Percentiles rank a stretch among this genome's conserved stretches.
phyloP scores from a whole-genome alignment of 345 rosid genomes.

The Microthlaspi erraticum region DNA sequence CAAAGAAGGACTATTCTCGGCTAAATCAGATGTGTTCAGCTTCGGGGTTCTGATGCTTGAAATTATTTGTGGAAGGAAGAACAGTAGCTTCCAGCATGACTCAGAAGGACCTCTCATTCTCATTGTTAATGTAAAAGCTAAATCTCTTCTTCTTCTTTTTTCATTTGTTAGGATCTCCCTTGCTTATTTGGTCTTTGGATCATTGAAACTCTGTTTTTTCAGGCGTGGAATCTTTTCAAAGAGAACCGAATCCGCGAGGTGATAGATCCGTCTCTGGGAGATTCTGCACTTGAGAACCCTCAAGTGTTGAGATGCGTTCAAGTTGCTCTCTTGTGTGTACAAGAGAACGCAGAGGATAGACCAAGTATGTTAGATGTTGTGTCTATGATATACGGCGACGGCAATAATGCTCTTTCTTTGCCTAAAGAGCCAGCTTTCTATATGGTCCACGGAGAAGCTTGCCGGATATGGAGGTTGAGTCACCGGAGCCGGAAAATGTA shows the following conservation, averaged over 20 bases:
- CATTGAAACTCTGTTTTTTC: conserved; percentile 10
- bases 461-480: conserved; percentile 33
- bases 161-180: conserved; percentile 1
- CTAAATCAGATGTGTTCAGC: conserved; percentile 59
- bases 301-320: conserved; percentile 44
- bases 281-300: conserved; percentile 17
- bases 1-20: conserved; percentile 51
- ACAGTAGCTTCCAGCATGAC: conserved; percentile 50
- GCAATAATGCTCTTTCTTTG: conserved; percentile 34
- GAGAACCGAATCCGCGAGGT: conserved; percentile 21
- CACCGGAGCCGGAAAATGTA: conserved; percentile 15
- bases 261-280: conserved; percentile 44
- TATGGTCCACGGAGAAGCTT: conserved; percentile 35
- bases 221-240: conserved; percentile 43
- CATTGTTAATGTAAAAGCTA: conserved; percentile 36
- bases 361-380: conserved; percentile 45
- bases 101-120: conserved; percentile 41
- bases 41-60: conserved; percentile 56
- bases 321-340: conserved; percentile 44
- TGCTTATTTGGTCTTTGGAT: conserved; percentile 1
- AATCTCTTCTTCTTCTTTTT: background rate
- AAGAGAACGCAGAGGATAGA: conserved; percentile 41
- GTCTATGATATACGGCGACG: conserved; percentile 42
- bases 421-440: conserved; percentile 48
- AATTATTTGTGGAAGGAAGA: conserved; percentile 57